A percentile compares a stretch with the other conserved stretches of the same genome.
These are phyloP conservation scores for Wickerhamomyces sp. DNA, from an alignment of 1,139 yeast species.

Conservation along the genomic window DNA sequence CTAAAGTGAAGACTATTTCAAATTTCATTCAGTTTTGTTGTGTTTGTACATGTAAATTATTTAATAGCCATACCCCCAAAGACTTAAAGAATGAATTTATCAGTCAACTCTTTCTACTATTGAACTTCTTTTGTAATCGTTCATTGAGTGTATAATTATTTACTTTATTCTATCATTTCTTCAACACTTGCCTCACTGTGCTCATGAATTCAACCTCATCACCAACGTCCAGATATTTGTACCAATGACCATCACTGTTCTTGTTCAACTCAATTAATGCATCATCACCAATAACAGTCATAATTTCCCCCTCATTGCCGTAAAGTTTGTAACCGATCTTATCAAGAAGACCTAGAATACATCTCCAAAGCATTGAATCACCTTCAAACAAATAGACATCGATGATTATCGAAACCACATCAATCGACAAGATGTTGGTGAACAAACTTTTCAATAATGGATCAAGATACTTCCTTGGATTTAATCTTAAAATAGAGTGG, in stretches of 20 bases:
- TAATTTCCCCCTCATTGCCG: slow-evolving; percentile 43
- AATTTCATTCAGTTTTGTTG: no score
- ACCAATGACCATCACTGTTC: slow-evolving; percentile 9
- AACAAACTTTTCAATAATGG: slow-evolving; percentile 33
- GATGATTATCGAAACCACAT: slow-evolving; percentile 37
- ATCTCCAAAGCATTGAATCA: slow-evolving; percentile 43
- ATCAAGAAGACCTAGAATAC: slow-evolving; percentile 42
- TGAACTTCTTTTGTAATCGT: neutral
- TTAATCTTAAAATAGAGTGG: slow-evolving; percentile 30
- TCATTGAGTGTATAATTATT: neutral
- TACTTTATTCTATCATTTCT: slow-evolving; percentile 12
- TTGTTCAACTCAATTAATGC: slow-evolving; percentile 20
- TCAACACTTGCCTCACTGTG: slow-evolving; percentile 32
- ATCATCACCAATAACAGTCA: slow-evolving; percentile 30
- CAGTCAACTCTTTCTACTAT: no score
- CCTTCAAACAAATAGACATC: slow-evolving; percentile 63
- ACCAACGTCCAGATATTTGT: slow-evolving; percentile 40
- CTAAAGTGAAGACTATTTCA: no score
- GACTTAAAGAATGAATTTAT: no score
- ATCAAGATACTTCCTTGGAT: slow-evolving; percentile 31
- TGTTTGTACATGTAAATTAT: no score
- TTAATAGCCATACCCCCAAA: no score
- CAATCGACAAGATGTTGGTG: slow-evolving; percentile 31
- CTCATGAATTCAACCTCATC: slow-evolving; percentile 44
- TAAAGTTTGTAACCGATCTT: slow-evolving; percentile 47